A percentile compares a stretch with the other conserved stretches of the same genome.
Evolutionary conservation across 2,329 filamentous ascomycete species (phyloP).

Genomic region (Aspergillus sp.): DNA sequence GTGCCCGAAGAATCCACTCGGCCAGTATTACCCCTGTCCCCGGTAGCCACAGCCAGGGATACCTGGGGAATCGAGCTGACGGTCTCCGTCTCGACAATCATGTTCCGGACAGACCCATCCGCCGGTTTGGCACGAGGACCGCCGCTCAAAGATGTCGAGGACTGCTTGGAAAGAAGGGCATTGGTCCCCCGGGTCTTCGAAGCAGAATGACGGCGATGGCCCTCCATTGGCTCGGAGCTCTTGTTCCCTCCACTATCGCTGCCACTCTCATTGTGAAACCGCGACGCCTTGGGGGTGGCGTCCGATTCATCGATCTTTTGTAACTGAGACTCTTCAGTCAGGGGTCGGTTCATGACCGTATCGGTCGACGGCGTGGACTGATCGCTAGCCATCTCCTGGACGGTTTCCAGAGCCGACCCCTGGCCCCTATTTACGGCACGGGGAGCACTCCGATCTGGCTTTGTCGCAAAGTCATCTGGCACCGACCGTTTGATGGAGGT

Average conservation of each 20-base stretch:
- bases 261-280: conserved; percentile 60
- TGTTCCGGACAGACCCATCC: conserved; percentile 79
- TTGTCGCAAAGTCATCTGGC: conserved; percentile 31
- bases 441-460: conserved; percentile 39
- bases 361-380: conserved; percentile 65
- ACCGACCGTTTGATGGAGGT: conserved; percentile 39
- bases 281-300: conserved; percentile 44
- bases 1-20: conserved; percentile 67
- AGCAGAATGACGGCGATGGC: conserved; percentile 37
- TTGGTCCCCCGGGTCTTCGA: conserved; percentile 50
- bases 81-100: conserved; percentile 98
- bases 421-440: conserved; percentile 62
- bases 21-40: conserved; percentile 59
- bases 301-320: conserved; percentile 38
- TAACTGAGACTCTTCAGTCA: conserved; percentile 37
- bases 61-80: conserved; percentile 88
- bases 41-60: conserved; percentile 64
- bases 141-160: conserved; percentile 64
- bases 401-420: conserved; percentile 75
- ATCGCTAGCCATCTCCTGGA: conserved; percentile 79
- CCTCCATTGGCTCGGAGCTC: conserved; percentile 38
- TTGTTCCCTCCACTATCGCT: conserved; percentile 54
- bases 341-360: conserved; percentile 44
- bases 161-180: conserved; percentile 64
- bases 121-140: conserved; percentile 63